Percentiles rank a stretch among this genome's conserved stretches.
Conservation (phyloP, 495 filamentous ascomycete genomes). For the Penicillium tannophilum region DNA sequence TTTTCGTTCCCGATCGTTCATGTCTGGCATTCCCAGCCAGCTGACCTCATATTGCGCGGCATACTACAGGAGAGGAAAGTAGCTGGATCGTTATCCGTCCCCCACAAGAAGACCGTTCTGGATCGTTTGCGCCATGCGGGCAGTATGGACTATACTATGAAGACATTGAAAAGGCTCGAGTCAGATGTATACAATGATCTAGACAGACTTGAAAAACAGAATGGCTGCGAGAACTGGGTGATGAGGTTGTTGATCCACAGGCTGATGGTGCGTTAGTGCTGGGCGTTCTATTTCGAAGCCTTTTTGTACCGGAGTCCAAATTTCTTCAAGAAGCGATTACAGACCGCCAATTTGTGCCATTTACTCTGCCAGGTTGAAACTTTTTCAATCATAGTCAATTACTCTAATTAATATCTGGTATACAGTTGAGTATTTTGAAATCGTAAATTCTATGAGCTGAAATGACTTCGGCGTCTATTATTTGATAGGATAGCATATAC, state of each 20-base stretch:
- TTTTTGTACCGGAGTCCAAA: no score
- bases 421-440: no score
- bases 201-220: conserved; percentile 11
- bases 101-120: conserved; percentile 20
- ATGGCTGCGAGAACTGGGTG: conserved; percentile 21
- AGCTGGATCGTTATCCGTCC: conserved; percentile 13
- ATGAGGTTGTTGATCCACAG: conserved; percentile 20
- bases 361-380: no score
- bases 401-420: no score
- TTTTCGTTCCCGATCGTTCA: conserved; percentile 39
- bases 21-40: background rate
- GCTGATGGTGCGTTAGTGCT: conserved; percentile 1
- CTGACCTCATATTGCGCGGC: conserved; percentile 16
- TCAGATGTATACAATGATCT: conserved; percentile 11
- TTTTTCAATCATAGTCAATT: no score
- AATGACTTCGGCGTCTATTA: no score
- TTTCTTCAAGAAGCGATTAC: no score
- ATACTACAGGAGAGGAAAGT: conserved; percentile 13
- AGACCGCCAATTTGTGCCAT: no score
- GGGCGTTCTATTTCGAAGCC: no score
- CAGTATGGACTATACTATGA: conserved; percentile 23
- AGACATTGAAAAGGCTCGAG: conserved; percentile 14
- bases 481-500: no score
- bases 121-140: conserved; percentile 13
- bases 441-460: no score